Evolutionary conservation across 352 stramenopile genomes (phyloP), one percentile per base, ranked within the genome.

Genomic region (Globisporangium uncinulatum): DNA sequence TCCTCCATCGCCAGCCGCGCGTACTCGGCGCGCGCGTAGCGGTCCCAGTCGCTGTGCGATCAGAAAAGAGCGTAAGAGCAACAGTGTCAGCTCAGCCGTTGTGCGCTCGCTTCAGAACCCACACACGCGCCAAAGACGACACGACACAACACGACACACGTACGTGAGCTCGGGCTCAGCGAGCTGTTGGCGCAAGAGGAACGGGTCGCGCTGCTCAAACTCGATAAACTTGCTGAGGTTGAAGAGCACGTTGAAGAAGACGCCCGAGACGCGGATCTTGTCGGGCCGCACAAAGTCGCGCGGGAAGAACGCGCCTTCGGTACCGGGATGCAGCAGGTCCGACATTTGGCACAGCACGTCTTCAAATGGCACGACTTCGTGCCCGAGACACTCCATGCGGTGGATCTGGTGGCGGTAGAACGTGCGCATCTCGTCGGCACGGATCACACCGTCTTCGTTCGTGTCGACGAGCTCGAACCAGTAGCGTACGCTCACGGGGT

Each of bases 201-300:
- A 99, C 17, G 97, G 96, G 74, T 99, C 97, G 20, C 97, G 82
- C 69, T 98, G 91, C 76, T 99, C 97, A 73, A 99, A 99, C 57
- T 96, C 86, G 46, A 99, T 96, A 57, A 99, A 99, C 70, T 99
- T 99, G 89, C 97, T 98, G 41, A 99, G 76, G 74, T 99, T 99
- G 83, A 99, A 99, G 21, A 99, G 79, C 36, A 97, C 96, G 76
- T 99, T 98, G 76, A 99, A 99, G 49, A 99, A 92, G 24, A 98
- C 95, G 20, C 97, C 97, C 0, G 93, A 94, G 20, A 99, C 70
- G 37, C 85, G 83, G 52, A 95, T 93, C 66, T 92, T 93, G 70
- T 95, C 85, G 15, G 81, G 70, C n/a, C 82, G 82, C 42, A 86
- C 78, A 37, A 95, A 89, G 39, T 95, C 85, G 20, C 72, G 70